Evolutionary conservation across 2,329 filamentous ascomycete species (phyloP).

Genomic region (Oidium heveae): DNA sequence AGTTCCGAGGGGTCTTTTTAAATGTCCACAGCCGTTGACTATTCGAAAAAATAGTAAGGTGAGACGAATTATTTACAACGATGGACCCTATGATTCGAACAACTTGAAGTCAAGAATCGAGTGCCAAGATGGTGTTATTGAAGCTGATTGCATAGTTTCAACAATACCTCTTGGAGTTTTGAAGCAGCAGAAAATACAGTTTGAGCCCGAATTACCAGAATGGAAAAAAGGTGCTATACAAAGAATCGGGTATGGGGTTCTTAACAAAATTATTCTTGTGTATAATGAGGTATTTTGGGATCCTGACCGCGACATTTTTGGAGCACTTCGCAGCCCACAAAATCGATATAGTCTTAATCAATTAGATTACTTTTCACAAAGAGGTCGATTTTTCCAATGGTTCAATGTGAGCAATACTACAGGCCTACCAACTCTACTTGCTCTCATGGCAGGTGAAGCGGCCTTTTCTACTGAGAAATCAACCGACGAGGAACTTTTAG

Average conservation of each 20-base stretch:
- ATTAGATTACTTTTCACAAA: slow-evolving; percentile 48
- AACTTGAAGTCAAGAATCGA: slow-evolving; percentile 31
- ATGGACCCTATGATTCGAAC: slow-evolving; percentile 17
- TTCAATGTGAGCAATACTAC: slow-evolving; percentile 87
- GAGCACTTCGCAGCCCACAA: slow-evolving; percentile 53
- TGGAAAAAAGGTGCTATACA: slow-evolving; percentile 66
- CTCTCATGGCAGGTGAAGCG: slow-evolving; percentile 86
- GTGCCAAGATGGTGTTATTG: slow-evolving; percentile 50
- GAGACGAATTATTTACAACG: slow-evolving; percentile 40
- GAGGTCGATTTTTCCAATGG: slow-evolving; percentile 93
- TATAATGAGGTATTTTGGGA: slow-evolving; percentile 89
- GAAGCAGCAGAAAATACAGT: slow-evolving; percentile 59
- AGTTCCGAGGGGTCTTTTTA: slow-evolving; percentile 64
- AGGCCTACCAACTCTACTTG: slow-evolving; percentile 67
- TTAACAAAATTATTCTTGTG: slow-evolving; percentile 88
- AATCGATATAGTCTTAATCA: slow-evolving; percentile 48
- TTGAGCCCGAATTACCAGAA: slow-evolving; percentile 67
- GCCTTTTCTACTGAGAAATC: slow-evolving; percentile 67
- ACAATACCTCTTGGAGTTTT: slow-evolving; percentile 79
- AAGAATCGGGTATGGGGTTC: slow-evolving; percentile 69
- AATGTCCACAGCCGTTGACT: slow-evolving; percentile 51
- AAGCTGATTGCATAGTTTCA: slow-evolving; percentile 77
- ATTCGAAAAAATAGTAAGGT: slow-evolving; percentile 52
- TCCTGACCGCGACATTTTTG: slow-evolving; percentile 71
- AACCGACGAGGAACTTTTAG: slow-evolving; percentile 48